Evolutionary conservation across 2,329 filamentous ascomycete species (phyloP).

Genomic region (Dactylellina cionopaga): DNA sequence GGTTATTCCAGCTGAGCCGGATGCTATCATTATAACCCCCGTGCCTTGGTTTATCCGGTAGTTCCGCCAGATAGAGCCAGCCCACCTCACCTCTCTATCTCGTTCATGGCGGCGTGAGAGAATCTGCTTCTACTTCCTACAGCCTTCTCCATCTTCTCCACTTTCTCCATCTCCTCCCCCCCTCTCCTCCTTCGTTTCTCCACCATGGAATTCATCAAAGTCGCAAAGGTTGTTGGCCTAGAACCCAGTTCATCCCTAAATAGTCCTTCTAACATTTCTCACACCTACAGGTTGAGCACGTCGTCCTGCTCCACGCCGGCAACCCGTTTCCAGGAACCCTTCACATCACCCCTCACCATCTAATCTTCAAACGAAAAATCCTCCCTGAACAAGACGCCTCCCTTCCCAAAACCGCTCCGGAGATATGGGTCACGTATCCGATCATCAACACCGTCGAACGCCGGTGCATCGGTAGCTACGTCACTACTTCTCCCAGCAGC

Average conservation of each 20-base stretch:
- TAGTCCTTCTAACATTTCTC: background rate
- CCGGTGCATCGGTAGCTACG: slow-evolving; percentile 76
- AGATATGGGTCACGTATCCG: slow-evolving; percentile 94
- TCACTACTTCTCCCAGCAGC: slow-evolving; percentile 64
- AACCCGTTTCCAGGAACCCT: slow-evolving; percentile 69
- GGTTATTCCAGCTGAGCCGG: background rate
- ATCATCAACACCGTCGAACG: slow-evolving; percentile 78
- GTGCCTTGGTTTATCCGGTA: slow-evolving; percentile 15
- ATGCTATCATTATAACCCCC: slow-evolving; percentile 33
- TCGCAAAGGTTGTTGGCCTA: slow-evolving; percentile 58
- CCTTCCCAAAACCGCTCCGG: slow-evolving; percentile 61
- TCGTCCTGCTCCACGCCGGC: slow-evolving; percentile 71
- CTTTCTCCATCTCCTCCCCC: background rate
- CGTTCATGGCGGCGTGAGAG: slow-evolving; percentile 31
- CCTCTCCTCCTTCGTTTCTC: background rate
- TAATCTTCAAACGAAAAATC: slow-evolving; percentile 60
- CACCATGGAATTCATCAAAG: slow-evolving; percentile 57
- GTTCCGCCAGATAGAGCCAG: slow-evolving; percentile 41
- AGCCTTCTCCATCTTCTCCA: background rate
- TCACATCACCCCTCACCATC: slow-evolving; percentile 72
- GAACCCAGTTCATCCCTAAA: too few species aligned
- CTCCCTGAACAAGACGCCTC: slow-evolving; percentile 21
- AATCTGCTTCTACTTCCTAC: background rate
- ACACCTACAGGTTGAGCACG: slow-evolving; percentile 71
- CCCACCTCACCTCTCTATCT: background rate